phyloP scores from a whole-genome alignment of 768 basidiomycete genomes.

The Tulasnella sp. region DNA sequence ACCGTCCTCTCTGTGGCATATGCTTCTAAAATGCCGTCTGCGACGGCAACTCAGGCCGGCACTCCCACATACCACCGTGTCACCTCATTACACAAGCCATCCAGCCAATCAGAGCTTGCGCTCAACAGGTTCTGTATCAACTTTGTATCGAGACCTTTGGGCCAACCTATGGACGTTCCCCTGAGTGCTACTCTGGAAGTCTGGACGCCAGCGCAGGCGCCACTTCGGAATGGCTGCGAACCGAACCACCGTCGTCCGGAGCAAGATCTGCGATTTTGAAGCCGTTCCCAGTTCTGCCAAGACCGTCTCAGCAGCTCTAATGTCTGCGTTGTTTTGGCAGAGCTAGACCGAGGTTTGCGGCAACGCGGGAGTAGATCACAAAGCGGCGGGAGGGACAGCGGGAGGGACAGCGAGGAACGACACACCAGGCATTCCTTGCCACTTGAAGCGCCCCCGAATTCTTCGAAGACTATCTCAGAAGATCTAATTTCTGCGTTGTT shows the following conservation, averaged over 20 bases:
- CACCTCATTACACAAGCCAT: not conserved
- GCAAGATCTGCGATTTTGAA: not conserved
- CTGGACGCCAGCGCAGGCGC: not conserved
- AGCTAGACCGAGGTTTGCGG: not conserved
- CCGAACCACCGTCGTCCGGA: too few relatives aligned
- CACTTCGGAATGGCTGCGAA: not conserved
- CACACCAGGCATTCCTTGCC: not conserved
- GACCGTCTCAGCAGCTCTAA: not conserved
- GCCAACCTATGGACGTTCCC: not conserved
- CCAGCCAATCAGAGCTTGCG: not conserved
- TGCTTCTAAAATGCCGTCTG: not conserved
- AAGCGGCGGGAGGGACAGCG: not conserved
- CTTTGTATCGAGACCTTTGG: not conserved
- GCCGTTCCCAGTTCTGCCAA: not conserved
- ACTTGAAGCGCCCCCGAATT: not conserved
- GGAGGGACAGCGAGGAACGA: not conserved
- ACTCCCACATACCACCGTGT: not conserved
- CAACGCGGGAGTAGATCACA: not conserved
- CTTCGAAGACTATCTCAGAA: not conserved
- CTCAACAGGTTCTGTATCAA: not conserved
- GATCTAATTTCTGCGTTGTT: not conserved
- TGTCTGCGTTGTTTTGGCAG: not conserved
- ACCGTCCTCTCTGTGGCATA: not conserved
- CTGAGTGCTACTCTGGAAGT: not conserved
- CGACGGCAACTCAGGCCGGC: not conserved